Evolutionary conservation across 345 rosid genomes (phyloP).

Genomic region (Eucalyptus tenuipes): DNA sequence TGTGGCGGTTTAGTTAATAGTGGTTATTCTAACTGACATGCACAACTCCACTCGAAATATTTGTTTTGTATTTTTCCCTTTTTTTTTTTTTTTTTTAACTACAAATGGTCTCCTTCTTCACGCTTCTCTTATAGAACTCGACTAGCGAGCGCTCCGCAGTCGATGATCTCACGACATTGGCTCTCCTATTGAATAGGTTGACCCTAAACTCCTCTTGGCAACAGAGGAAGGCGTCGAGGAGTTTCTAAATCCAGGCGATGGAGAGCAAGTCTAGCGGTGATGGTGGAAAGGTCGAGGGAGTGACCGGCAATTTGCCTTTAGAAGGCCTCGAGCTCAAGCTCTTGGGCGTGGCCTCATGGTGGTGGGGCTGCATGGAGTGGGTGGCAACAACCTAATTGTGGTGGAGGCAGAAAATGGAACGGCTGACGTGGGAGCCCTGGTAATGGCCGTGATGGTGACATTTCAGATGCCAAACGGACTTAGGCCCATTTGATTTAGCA

Average conservation of each 20-base stretch:
- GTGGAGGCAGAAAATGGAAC: conserved; percentile 25
- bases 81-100: background rate
- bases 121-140: background rate
- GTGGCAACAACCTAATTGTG: conserved; percentile 18
- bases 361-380: background rate
- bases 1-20: accelerated
- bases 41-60: background rate
- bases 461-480: background rate
- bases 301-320: conserved; percentile 3
- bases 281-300: conserved; percentile 5
- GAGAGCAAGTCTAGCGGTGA: conserved; percentile 20
- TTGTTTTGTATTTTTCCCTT: background rate
- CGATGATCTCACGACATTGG: background rate
- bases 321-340: conserved; percentile 10
- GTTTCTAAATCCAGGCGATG: conserved; percentile 19
- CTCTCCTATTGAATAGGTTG: background rate
- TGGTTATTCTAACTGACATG: too few species aligned
- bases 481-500: too few species aligned
- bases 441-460: background rate
- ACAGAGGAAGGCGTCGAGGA: conserved; percentile 11
- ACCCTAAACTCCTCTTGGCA: conserved; percentile 20
- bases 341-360: background rate
- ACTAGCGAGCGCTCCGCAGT: background rate
- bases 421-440: conserved; percentile 20
- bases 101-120: background rate